A percentile compares a stretch with the other conserved stretches of the same genome.
phyloP scores from a whole-genome alignment of 805 yeast genomes.

The Candida incommunis region DNA sequence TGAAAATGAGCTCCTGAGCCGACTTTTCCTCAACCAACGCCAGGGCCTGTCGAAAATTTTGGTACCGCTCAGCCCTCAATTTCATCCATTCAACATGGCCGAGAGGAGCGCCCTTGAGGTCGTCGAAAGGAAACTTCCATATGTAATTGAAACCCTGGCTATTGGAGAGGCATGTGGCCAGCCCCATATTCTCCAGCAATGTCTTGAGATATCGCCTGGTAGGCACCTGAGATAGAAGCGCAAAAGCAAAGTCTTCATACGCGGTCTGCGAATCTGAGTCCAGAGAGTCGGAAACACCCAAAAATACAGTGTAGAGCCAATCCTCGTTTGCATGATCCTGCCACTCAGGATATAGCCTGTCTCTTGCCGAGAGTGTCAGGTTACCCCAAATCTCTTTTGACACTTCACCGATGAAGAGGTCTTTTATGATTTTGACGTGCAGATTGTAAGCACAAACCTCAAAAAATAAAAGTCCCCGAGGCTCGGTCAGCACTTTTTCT shows the following conservation, averaged over 20 bases:
- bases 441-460: neutral
- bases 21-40: too few relatives aligned
- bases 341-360: neutral
- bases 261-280: neutral
- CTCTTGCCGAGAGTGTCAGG: neutral
- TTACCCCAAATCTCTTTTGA: neutral
- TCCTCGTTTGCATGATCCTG: neutral
- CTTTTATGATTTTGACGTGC: neutral
- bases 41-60: neutral
- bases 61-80: neutral
- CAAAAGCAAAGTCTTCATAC: neutral
- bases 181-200: neutral
- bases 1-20: too few relatives aligned
- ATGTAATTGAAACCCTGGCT: neutral
- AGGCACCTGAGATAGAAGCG: neutral
- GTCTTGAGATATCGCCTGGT: neutral
- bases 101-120: neutral
- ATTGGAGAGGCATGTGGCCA: neutral
- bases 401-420: neutral
- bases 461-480: neutral
- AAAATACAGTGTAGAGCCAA: neutral
- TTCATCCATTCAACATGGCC: neutral
- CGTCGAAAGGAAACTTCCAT: neutral
- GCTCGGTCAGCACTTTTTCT: neutral
- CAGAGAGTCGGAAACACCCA: neutral